Conservation (phyloP, 257 asterid genomes). For the Nyctanthes arbortristis region DNA sequence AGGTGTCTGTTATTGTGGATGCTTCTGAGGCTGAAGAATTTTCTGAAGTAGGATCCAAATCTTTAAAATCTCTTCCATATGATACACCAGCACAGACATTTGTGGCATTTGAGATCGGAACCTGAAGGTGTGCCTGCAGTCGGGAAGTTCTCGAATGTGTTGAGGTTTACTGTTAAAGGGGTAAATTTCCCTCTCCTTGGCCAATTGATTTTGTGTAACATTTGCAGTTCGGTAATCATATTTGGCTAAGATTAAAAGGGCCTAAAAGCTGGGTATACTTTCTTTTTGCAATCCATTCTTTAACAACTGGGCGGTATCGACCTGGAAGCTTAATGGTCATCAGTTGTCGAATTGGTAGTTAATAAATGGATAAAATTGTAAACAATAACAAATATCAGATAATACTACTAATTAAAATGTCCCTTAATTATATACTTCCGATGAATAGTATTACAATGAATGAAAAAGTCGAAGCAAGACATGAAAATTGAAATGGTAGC, state of each 20-base stretch:
- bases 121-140: constrained; percentile 87
- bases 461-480: too few relatives aligned
- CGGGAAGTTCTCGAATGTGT: constrained; percentile 79
- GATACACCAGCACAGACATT: constrained; percentile 89
- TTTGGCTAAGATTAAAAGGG: not conserved
- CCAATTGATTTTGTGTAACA: not conserved
- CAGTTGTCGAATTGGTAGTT: too few relatives aligned
- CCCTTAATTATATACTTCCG: too few relatives aligned
- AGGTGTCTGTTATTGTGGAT: constrained; percentile 93
- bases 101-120: constrained; percentile 92
- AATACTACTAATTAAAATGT: too few relatives aligned
- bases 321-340: too few relatives aligned
- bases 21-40: constrained; percentile 96
- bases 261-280: not conserved
- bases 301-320: too few relatives aligned
- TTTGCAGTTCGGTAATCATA: not conserved
- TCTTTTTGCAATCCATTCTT: not conserved
- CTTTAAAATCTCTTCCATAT: constrained; percentile 77
- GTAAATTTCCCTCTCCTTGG: constrained; percentile 38
- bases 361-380: too few relatives aligned
- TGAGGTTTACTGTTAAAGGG: constrained; percentile 90
- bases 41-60: constrained; percentile 79
- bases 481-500: too few relatives aligned
- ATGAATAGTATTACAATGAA: too few relatives aligned
- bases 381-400: too few relatives aligned